Conservation (phyloP, 2,329 filamentous ascomycete genomes). For the Cucurbitaria berberidis region DNA sequence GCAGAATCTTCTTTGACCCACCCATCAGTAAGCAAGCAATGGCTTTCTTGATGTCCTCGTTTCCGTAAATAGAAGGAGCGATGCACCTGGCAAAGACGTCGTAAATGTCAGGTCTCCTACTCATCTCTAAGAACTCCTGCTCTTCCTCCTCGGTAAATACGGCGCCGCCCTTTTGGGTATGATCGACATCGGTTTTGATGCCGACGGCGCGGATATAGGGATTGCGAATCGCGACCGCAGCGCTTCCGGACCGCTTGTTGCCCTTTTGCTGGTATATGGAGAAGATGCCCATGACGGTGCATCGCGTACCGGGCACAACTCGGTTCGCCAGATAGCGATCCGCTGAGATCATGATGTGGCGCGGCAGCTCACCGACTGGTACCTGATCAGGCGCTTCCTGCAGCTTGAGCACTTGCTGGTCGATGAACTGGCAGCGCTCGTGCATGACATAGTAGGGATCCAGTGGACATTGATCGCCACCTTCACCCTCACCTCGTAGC, state of each 20-base stretch:
- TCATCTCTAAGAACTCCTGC: conserved; percentile 93
- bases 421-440: conserved; percentile 92
- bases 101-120: conserved; percentile 89
- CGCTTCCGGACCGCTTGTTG: conserved; percentile 74
- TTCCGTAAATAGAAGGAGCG: conserved; percentile 96
- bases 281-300: conserved; percentile 95
- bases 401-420: conserved; percentile 97
- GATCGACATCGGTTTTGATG: conserved; percentile 87
- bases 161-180: conserved; percentile 82
- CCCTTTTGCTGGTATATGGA: conserved; percentile 96
- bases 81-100: conserved; percentile 89
- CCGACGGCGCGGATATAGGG: conserved; percentile 93
- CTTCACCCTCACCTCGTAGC: conserved; percentile 67
- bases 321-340: conserved; percentile 94
- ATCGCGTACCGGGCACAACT: conserved; percentile 92
- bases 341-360: conserved; percentile 95
- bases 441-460: conserved; percentile 97
- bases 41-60: conserved; percentile 94
- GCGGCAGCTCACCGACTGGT: conserved; percentile 91
- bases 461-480: conserved; percentile 78
- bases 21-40: conserved; percentile 93
- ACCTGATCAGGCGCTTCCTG: conserved; percentile 98
- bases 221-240: conserved; percentile 92
- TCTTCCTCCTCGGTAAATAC: conserved; percentile 95
- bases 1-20: conserved; percentile 95